Evolutionary conservation across 805 yeast species (phyloP).

Genomic region (Nakazawaea siamensis): DNA sequence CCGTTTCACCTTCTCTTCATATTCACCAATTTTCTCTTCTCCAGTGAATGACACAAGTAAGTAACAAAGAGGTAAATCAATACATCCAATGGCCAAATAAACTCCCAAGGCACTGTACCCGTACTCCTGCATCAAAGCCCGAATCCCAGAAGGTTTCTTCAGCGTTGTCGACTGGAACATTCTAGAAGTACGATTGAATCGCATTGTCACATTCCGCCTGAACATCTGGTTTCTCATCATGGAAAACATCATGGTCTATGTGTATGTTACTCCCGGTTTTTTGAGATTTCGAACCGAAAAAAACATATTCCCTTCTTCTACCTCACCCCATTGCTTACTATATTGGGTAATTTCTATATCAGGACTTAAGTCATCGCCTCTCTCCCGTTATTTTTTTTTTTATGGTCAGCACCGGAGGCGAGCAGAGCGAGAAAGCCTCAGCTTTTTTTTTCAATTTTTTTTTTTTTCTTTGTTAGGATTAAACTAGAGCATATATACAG

Average conservation of each 20-base stretch:
- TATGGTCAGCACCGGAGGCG: too few species aligned
- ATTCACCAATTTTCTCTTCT: constrained; percentile 65
- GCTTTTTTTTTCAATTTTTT: too few species aligned
- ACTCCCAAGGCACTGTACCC: constrained; percentile 90
- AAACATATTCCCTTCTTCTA: too few species aligned
- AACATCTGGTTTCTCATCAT: background rate
- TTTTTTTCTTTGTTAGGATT: too few species aligned
- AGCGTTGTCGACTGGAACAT: constrained; percentile 1
- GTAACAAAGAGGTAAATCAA: constrained; percentile 83
- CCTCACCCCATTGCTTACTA: too few species aligned
- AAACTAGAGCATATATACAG: too few species aligned
- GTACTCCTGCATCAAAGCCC: constrained; percentile 70
- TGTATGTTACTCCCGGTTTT: background rate
- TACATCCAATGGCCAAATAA: constrained; percentile 58
- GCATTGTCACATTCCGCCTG: too few species aligned
- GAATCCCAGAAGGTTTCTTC: constrained; percentile 38
- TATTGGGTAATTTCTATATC: too few species aligned
- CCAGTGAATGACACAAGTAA: constrained; percentile 81
- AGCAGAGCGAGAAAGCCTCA: too few species aligned
- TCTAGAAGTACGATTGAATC: background rate
- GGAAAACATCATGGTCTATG: background rate
- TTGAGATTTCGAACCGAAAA: background rate
- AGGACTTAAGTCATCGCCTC: too few species aligned
- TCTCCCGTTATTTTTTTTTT: too few species aligned
- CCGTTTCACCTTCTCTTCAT: constrained; percentile 53